Evolutionary conservation across 352 stramenopile genomes (phyloP).

Genomic region (Nothophytophthora sp.): DNA sequence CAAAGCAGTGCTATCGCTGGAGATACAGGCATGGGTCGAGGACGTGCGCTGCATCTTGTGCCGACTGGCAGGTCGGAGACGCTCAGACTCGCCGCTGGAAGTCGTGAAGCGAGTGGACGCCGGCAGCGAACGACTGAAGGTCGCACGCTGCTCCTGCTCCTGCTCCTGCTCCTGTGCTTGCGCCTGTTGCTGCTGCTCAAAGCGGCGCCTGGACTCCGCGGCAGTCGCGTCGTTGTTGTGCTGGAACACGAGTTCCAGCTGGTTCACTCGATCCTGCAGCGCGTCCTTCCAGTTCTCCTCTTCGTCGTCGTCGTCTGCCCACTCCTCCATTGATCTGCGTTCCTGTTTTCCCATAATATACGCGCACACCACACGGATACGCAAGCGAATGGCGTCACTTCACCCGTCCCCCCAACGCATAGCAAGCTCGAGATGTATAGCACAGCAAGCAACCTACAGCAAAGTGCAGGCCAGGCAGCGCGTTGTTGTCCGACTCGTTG

Average conservation of each 20-base stretch:
- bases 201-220: slow-evolving; percentile 11
- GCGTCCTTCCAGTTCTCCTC: slow-evolving; percentile 81
- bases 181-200: slow-evolving; percentile 19
- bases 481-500: slow-evolving; percentile 15
- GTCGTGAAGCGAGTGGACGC: slow-evolving; percentile 9
- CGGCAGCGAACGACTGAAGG: slow-evolving; percentile 22
- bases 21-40: slow-evolving; percentile 32
- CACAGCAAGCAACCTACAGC: slow-evolving; percentile 29
- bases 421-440: too few relatives aligned
- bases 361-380: neutral
- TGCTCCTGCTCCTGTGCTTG: too few relatives aligned
- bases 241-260: slow-evolving; percentile 66
- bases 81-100: slow-evolving; percentile 1
- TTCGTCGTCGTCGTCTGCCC: slow-evolving; percentile 79
- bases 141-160: slow-evolving; percentile 11
- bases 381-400: slow-evolving; percentile 6
- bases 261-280: slow-evolving; percentile 75
- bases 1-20: too few relatives aligned
- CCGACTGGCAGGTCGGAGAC: slow-evolving; percentile 17
- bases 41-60: slow-evolving; percentile 52
- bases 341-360: slow-evolving; percentile 26
- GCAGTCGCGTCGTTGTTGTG: slow-evolving; percentile 28
- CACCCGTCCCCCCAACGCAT: too few relatives aligned
- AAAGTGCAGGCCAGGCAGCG: slow-evolving; percentile 21
- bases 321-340: slow-evolving; percentile 69